phyloP scores from a whole-genome alignment of 2,329 filamentous ascomycete genomes.

The Cephalotrichum gorgonifer region DNA sequence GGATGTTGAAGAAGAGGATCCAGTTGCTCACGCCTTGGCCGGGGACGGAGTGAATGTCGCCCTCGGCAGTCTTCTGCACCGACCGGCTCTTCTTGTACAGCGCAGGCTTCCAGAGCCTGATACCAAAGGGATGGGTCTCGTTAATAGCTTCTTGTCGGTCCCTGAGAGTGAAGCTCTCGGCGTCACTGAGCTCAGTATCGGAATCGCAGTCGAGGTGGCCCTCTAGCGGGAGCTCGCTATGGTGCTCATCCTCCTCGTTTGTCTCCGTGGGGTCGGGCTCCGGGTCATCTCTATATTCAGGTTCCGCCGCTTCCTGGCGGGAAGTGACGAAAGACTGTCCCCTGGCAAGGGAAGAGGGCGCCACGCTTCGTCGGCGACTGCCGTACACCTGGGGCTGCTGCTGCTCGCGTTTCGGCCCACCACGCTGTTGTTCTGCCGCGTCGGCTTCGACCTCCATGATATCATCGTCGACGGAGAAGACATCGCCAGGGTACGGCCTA shows the following conservation, averaged over 20 bases:
- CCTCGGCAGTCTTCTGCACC: constrained; percentile 91
- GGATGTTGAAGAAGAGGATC: constrained; percentile 76
- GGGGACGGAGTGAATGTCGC: constrained; percentile 91
- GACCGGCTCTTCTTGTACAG: constrained; percentile 96
- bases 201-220: constrained; percentile 51
- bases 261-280: constrained; percentile 9
- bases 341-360: neutral
- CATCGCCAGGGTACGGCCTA: constrained; percentile 68
- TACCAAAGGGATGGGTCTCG: constrained; percentile 96
- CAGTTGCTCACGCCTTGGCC: constrained; percentile 77
- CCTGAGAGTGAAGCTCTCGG: constrained; percentile 95
- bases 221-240: constrained; percentile 31
- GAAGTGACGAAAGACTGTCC: constrained; percentile 18
- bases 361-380: neutral
- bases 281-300: constrained; percentile 7
- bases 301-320: constrained; percentile 28
- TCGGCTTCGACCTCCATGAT: constrained; percentile 69
- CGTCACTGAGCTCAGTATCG: constrained; percentile 70
- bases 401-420: constrained; percentile 17
- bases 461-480: constrained; percentile 90
- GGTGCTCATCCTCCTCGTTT: constrained; percentile 18
- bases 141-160: constrained; percentile 97
- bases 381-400: constrained; percentile 17
- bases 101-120: constrained; percentile 96
- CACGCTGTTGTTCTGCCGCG: constrained; percentile 35